Evolutionary conservation across 176 grass and related monocot genomes (phyloP).

Genomic region (Hyparrhenia diplandra): DNA sequence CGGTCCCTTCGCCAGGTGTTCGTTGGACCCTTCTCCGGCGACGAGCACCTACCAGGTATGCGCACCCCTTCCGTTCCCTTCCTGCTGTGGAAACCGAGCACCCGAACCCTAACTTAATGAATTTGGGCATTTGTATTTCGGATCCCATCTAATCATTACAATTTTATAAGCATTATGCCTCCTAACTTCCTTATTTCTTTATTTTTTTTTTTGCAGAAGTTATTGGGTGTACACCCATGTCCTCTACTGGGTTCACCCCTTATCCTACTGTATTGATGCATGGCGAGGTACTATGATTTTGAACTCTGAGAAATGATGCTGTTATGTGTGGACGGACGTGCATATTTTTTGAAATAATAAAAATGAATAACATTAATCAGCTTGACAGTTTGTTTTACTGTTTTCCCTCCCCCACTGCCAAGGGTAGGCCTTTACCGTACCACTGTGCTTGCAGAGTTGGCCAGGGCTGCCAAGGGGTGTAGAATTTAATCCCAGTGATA

Average conservation of each 20-base stretch:
- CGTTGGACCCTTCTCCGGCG: neutral
- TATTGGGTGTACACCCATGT: neutral
- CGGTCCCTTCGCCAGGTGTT: neutral
- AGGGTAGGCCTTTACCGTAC: neutral
- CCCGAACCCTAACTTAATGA: neutral
- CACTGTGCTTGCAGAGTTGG: slow-evolving; percentile 48
- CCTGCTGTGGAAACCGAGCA: neutral
- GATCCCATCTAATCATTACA: neutral
- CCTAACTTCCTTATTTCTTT: neutral
- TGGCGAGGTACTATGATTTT: neutral
- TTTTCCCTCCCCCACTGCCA: neutral
- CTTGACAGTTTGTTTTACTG: neutral
- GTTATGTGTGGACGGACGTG: neutral
- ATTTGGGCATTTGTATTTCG: neutral
- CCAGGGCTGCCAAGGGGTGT: slow-evolving; percentile 78
- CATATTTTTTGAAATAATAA: neutral
- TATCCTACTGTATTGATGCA: neutral
- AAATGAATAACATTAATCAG: neutral
- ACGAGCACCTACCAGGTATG: neutral
- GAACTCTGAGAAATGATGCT: neutral
- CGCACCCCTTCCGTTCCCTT: no score
- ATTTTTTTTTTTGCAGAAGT: neutral
- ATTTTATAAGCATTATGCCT: neutral
- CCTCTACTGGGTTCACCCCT: neutral
- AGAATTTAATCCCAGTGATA: slow-evolving; percentile 68